Conservation (phyloP, 2,329 filamentous ascomycete genomes). For the Davidsoniella australis region DNA sequence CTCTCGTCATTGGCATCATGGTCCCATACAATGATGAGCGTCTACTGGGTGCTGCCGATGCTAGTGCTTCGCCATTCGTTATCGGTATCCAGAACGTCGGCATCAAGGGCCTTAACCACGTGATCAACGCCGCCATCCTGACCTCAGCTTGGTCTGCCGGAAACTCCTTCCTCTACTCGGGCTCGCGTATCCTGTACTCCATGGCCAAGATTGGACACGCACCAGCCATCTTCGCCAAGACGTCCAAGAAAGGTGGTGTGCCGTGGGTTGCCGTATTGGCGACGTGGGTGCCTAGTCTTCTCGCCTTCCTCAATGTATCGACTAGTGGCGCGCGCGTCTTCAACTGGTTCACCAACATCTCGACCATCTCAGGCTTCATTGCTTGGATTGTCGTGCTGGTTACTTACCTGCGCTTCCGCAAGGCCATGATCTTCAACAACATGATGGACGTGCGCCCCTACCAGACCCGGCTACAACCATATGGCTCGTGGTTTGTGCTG, state of each 20-base stretch:
- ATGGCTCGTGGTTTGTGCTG: conserved; percentile 44
- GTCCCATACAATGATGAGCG: conserved; percentile 47
- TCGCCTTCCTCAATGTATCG: conserved; percentile 54
- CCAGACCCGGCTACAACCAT: conserved; percentile 38
- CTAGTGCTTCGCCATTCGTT: conserved; percentile 45
- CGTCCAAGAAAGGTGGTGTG: conserved; percentile 39
- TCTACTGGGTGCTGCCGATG: conserved; percentile 41
- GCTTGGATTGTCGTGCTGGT: conserved; percentile 42
- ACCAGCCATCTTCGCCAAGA: conserved; percentile 40
- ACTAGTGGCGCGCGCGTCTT: conserved; percentile 47
- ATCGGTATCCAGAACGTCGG: conserved; percentile 49
- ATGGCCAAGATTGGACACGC: conserved; percentile 51
- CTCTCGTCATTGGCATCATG: conserved; percentile 43
- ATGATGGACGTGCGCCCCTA: conserved; percentile 35
- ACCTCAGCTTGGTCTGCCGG: conserved; percentile 48
- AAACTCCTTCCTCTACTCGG: conserved; percentile 47
- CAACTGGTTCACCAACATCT: conserved; percentile 55
- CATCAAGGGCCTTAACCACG: conserved; percentile 44
- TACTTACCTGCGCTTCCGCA: conserved; percentile 42
- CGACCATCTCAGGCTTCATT: conserved; percentile 43
- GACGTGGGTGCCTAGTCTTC: conserved; percentile 42
- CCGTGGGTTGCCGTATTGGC: conserved; percentile 36
- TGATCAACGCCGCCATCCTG: conserved; percentile 52
- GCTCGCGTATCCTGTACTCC: conserved; percentile 52
- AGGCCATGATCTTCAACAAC: conserved; percentile 35